Conservation (phyloP, 1,284 basidiomycete species). For the Phylloporus sp. region DNA sequence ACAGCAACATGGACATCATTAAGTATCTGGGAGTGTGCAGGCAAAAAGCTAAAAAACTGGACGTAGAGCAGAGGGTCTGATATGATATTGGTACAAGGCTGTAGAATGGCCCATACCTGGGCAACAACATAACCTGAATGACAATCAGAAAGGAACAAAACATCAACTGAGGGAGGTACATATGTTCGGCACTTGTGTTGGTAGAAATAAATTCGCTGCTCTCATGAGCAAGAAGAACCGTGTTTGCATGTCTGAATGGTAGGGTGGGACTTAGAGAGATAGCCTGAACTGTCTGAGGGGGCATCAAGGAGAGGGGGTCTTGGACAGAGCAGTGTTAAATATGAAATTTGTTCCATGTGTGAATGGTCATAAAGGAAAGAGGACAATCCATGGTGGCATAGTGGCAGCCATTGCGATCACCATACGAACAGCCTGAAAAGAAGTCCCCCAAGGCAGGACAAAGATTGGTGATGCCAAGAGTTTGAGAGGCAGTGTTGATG, state of each 20-base stretch:
- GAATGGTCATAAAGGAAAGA: not conserved
- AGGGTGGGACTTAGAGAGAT: not conserved
- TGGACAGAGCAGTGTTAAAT: not conserved
- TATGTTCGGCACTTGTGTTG: not conserved
- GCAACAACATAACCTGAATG: not conserved
- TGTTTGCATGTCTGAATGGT: slow-evolving; percentile 1
- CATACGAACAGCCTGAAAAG: slow-evolving; percentile 5
- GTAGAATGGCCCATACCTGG: not conserved
- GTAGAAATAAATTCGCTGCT: not conserved
- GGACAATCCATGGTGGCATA: not conserved
- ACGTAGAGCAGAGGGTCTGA: not conserved
- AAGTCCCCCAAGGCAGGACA: slow-evolving; percentile 7
- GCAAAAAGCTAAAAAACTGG: not conserved
- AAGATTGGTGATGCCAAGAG: slow-evolving; percentile 3
- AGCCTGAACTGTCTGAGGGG: not conserved
- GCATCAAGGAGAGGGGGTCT: not conserved
- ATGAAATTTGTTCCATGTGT: not conserved
- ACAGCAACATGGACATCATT: not conserved
- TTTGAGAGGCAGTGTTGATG: not conserved
- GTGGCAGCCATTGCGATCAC: not conserved
- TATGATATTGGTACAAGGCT: not conserved
- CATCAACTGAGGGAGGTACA: not conserved
- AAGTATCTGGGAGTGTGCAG: not conserved
- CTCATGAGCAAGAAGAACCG: not conserved
- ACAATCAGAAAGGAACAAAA: too few species aligned